phyloP scores from a whole-genome alignment of 1,139 yeast species.

The Debaryomyces nepalensis region DNA sequence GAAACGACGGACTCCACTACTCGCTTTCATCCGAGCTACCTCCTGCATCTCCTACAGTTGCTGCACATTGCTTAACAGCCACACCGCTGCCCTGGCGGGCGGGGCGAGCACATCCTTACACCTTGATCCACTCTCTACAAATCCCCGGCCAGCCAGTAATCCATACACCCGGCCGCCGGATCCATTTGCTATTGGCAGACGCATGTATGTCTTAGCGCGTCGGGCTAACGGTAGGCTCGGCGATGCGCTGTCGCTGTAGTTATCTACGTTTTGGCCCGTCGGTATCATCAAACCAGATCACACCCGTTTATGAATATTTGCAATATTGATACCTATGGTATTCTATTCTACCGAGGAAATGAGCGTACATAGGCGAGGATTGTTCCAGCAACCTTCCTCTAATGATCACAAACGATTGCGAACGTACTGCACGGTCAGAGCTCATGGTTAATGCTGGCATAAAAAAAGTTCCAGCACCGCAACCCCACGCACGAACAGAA shows the following conservation, averaged over 20 bases:
- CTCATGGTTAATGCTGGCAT: background rate
- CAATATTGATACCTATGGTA: background rate
- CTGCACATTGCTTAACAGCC: no score
- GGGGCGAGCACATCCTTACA: no score
- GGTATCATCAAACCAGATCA: background rate
- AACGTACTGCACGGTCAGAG: conserved; percentile 2
- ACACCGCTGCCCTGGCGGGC: no score
- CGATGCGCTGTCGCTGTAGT: background rate
- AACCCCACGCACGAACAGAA: conserved; percentile 6
- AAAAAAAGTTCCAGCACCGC: conserved; percentile 8
- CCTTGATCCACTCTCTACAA: background rate
- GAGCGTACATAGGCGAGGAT: conserved; percentile 5
- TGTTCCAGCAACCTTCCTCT: conserved; percentile 2
- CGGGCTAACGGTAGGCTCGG: conserved; percentile 4
- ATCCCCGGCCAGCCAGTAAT: background rate
- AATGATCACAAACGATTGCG: conserved; percentile 6
- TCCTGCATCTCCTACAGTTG: no score
- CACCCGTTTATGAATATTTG: background rate
- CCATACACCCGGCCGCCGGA: background rate
- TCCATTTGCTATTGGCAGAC: background rate
- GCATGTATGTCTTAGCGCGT: background rate
- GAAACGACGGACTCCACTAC: no score
- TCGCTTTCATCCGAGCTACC: no score
- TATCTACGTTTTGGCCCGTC: background rate
- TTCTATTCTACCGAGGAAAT: background rate